phyloP scores from a whole-genome alignment of 2,329 filamentous ascomycete species.

The Zymoseptoria passerinii region DNA sequence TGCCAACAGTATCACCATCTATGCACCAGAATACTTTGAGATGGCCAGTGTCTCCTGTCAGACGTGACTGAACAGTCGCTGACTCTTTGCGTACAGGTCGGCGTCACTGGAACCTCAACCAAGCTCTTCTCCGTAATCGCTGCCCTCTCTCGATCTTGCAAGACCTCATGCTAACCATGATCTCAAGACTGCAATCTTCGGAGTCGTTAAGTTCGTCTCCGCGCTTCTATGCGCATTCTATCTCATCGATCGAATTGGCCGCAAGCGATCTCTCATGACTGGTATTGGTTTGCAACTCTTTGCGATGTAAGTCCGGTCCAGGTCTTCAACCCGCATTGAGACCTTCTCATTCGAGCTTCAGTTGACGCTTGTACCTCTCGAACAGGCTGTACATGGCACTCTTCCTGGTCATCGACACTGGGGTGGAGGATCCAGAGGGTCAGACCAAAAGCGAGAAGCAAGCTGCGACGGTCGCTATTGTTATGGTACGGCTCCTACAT shows the following conservation, averaged over 20 bases:
- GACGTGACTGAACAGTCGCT: background rate
- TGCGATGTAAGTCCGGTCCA: too few relatives aligned
- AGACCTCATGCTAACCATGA: background rate
- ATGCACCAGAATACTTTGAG: conserved; percentile 64
- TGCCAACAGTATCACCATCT: conserved; percentile 65
- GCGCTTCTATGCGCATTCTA: conserved; percentile 65
- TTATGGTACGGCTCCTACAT: conserved; percentile 23
- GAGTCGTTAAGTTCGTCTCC: conserved; percentile 62
- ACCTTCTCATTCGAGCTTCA: background rate
- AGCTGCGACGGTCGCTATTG: conserved; percentile 57
- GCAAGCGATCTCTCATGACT: conserved; percentile 50
- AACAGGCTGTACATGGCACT: conserved; percentile 48
- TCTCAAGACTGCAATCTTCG: conserved; percentile 58
- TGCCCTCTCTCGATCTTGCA: background rate
- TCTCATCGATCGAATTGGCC: conserved; percentile 63
- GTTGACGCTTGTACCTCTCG: too few relatives aligned
- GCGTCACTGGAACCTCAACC: conserved; percentile 46
- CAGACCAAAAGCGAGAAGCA: conserved; percentile 45
- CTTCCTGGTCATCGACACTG: conserved; percentile 51
- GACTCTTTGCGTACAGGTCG: conserved; percentile 47
- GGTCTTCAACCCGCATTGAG: too few relatives aligned
- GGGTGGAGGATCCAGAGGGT: conserved; percentile 43
- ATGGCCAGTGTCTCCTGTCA: conserved; percentile 40
- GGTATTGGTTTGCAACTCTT: conserved; percentile 35
- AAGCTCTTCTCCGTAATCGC: conserved; percentile 50